These are phyloP conservation scores for Saturnispora silvae DNA, from an alignment of 805 yeast species.

Conservation along the genomic window DNA sequence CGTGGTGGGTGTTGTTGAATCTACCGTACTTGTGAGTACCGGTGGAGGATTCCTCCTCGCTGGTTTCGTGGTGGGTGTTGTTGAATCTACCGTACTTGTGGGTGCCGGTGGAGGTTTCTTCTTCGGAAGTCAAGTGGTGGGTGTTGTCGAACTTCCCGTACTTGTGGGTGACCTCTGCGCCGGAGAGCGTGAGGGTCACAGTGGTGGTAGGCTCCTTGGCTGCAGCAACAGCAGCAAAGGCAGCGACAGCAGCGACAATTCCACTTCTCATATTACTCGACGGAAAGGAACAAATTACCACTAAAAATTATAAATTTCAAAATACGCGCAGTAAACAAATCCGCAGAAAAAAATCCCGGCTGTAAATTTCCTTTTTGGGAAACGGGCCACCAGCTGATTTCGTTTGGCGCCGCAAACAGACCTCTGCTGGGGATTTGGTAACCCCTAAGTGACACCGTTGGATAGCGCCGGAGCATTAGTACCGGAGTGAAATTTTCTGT, in stretches of 20 bases:
- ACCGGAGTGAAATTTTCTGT: too few species aligned
- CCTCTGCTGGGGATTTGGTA: too few species aligned
- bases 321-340: slow-evolving; percentile 4
- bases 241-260: slow-evolving; percentile 23
- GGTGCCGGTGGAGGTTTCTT: slow-evolving; percentile 28
- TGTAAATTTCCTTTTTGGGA: not conserved
- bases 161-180: slow-evolving; percentile 28
- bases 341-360: not conserved
- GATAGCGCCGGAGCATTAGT: too few species aligned
- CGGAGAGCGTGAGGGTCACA: slow-evolving; percentile 22
- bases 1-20: slow-evolving; percentile 39
- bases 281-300: not conserved
- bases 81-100: slow-evolving; percentile 41
- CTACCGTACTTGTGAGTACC: slow-evolving; percentile 48
- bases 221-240: slow-evolving; percentile 27
- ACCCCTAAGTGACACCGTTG: too few species aligned
- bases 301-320: not conserved
- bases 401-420: too few species aligned
- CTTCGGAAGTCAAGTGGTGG: slow-evolving; percentile 16
- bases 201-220: slow-evolving; percentile 23
- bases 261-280: slow-evolving; percentile 26
- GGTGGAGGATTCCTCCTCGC: slow-evolving; percentile 18
- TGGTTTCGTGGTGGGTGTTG: slow-evolving; percentile 29
- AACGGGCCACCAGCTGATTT: not conserved
- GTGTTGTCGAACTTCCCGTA: slow-evolving; percentile 44